Percentiles rank a stretch among this genome's conserved stretches.
phyloP scores from a whole-genome alignment of 768 basidiomycete species.

The Cyclocybe aegerita region DNA sequence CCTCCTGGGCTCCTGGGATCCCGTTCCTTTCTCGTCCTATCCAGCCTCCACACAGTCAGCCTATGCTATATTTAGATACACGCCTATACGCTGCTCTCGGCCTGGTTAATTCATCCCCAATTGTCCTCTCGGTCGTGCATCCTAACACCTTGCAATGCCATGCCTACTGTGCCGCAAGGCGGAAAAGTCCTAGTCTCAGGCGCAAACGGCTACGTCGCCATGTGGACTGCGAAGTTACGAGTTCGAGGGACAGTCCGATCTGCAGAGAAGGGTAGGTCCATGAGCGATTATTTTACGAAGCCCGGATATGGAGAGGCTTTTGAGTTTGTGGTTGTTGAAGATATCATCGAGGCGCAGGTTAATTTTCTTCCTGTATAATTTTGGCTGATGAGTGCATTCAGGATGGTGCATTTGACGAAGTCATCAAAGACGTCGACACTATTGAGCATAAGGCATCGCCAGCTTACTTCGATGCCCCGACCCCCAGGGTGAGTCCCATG shows the following conservation, averaged over 20 bases:
- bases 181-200: slow-evolving; percentile 52
- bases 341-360: slow-evolving; percentile 48
- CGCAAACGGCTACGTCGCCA: slow-evolving; percentile 59
- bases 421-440: slow-evolving; percentile 72
- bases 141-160: slow-evolving; percentile 3
- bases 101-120: too few relatives aligned
- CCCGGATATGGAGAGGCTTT: slow-evolving; percentile 56
- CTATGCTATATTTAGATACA: too few relatives aligned
- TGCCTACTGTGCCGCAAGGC: slow-evolving; percentile 28
- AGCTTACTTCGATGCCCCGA: slow-evolving; percentile 45
- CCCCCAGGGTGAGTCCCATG: slow-evolving; percentile 28
- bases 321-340: slow-evolving; percentile 65
- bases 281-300: slow-evolving; percentile 50
- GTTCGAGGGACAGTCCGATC: slow-evolving; percentile 73
- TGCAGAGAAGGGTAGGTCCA: slow-evolving; percentile 52
- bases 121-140: slow-evolving; percentile 1
- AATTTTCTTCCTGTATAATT: neutral
- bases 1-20: too few relatives aligned
- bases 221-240: slow-evolving; percentile 49
- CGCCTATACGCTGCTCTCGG: too few relatives aligned
- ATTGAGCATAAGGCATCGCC: slow-evolving; percentile 73
- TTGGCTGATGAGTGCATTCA: slow-evolving; percentile 16
- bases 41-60: too few relatives aligned
- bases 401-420: slow-evolving; percentile 77
- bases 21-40: too few relatives aligned